Base-by-base conservation (phyloP, 768 basidiomycete species). In the Phlebiopsis flavidoalba region DNA sequence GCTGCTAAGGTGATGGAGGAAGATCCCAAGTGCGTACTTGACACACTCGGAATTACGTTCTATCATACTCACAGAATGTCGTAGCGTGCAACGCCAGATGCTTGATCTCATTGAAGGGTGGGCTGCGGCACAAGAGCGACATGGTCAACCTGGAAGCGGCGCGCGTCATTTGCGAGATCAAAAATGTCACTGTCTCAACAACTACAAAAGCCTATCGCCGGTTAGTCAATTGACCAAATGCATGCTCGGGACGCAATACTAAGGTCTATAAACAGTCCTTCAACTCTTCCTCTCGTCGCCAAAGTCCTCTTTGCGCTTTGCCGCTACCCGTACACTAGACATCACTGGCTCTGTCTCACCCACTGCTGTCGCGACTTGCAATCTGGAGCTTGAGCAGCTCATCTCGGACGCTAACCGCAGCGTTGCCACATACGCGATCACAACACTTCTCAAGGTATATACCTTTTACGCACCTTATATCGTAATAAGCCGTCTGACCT, bases 131-230 rank as follows among this genome's bases (percentile, higher is more conserved):
- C 76, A 99, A 99, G 80, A 97, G 94, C 66, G 97, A 99, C 72
- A 99, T 98, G 96, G 97, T 99, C 70, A 98, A 98, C 76, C 91
- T 95, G 63, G 97, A 99, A 73, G 97, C 97, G 21, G 96, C 97
- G 3, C 89, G 97, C 48, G 95, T 88, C 7, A 96, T 99, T 63
- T 98, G 95, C 72, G 96, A 98, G 72, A 92, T 96, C 91, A 91
- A 88, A 74, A 85, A 87, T 62, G 89, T 94, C 31, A 80, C 86
- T 26, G 72, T n/a, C 86, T 8, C 73, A 82, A 5, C 94, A 98
- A 67, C 77, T 98, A 56, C 86, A 87, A 24, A 88, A 93, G 67
- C 83, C 97, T 0, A 93, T 99, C 62, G 85, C 93, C 57, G 93
- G 95, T 93, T 63, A 69, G 86, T 43, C 14, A 8, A 35, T n/a